Conservation (phyloP, 768 basidiomycete species). For the Suillus bovinus region DNA sequence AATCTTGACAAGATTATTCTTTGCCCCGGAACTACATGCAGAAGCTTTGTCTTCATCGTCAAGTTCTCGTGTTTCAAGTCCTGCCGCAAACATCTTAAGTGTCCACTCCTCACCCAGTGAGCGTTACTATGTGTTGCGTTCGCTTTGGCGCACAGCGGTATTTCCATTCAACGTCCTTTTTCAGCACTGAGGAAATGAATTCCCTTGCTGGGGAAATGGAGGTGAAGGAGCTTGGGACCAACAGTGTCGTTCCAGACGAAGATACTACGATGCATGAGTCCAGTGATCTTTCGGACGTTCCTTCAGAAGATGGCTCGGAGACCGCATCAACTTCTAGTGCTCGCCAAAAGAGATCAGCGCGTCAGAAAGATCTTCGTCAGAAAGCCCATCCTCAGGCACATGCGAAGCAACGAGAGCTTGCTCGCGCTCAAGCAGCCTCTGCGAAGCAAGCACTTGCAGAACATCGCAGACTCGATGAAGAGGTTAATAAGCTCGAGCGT, state of each 20-base stretch:
- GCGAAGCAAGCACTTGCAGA: slow-evolving; percentile 82
- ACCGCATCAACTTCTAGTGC: slow-evolving; percentile 45
- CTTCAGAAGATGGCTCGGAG: slow-evolving; percentile 63
- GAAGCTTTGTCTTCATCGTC: slow-evolving; percentile 48
- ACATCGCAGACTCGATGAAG: slow-evolving; percentile 83
- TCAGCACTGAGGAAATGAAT: slow-evolving; percentile 74
- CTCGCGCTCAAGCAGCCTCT: slow-evolving; percentile 74
- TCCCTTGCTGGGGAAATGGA: slow-evolving; percentile 53
- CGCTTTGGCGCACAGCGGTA: slow-evolving; percentile 8
- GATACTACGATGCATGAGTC: slow-evolving; percentile 63
- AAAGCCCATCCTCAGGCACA: slow-evolving; percentile 56
- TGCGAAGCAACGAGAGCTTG: slow-evolving; percentile 81
- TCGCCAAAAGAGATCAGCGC: slow-evolving; percentile 44
- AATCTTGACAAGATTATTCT: slow-evolving; percentile 71
- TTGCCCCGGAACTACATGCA: slow-evolving; percentile 52
- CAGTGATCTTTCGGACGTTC: slow-evolving; percentile 73
- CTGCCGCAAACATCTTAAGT: slow-evolving; percentile 40
- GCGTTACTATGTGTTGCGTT: slow-evolving; percentile 71
- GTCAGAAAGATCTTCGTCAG: slow-evolving; percentile 53
- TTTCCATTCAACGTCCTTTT: slow-evolving; percentile 16
- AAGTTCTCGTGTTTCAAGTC: slow-evolving; percentile 49
- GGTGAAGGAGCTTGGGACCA: slow-evolving; percentile 46
- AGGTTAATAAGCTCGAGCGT: slow-evolving; percentile 79
- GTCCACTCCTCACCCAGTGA: too few species aligned
- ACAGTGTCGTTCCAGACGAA: slow-evolving; percentile 43